Evolutionary conservation across 352 stramenopile genomes (phyloP).

Genomic region (Plasmopara halstedii): DNA sequence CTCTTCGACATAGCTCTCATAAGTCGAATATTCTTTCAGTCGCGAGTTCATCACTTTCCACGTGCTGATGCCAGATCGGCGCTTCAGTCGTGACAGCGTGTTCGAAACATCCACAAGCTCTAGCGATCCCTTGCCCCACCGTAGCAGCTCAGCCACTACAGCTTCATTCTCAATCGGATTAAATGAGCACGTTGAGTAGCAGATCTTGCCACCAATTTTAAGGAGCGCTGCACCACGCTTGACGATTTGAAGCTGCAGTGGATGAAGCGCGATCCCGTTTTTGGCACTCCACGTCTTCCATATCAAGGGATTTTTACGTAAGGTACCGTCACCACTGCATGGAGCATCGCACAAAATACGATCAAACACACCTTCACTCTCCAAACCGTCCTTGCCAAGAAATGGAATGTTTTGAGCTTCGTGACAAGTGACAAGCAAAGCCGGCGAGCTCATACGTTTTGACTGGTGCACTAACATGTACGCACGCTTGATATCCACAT

Average conservation of each 20-base stretch:
- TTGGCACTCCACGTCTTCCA: slow-evolving; percentile 92
- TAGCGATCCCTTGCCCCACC: slow-evolving; percentile 82
- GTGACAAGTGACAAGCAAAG: slow-evolving; percentile 93
- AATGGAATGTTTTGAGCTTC: slow-evolving; percentile 95
- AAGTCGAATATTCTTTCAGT: slow-evolving; percentile 70
- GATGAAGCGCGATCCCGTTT: slow-evolving; percentile 90
- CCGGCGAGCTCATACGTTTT: slow-evolving; percentile 93
- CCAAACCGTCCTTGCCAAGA: slow-evolving; percentile 52
- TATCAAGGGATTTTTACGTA: slow-evolving; percentile 97
- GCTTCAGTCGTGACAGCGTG: slow-evolving; percentile 76
- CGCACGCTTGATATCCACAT: slow-evolving; percentile 94
- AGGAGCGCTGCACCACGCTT: slow-evolving; percentile 88
- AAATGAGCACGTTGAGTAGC: slow-evolving; percentile 97
- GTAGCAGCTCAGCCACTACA: slow-evolving; percentile 95
- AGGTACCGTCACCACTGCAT: slow-evolving; percentile 97
- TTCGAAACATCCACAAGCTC: slow-evolving; percentile 88
- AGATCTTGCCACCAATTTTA: slow-evolving; percentile 90
- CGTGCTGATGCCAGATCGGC: slow-evolving; percentile 73
- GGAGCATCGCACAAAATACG: slow-evolving; percentile 97
- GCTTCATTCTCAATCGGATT: slow-evolving; percentile 99
- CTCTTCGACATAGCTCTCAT: slow-evolving; percentile 51
- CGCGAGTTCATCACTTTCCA: slow-evolving; percentile 93
- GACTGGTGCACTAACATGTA: slow-evolving; percentile 99
- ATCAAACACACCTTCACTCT: slow-evolving; percentile 91
- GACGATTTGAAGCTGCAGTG: slow-evolving; percentile 94